phyloP scores from a whole-genome alignment of 2,329 filamentous ascomycete species.

The Penicillium brasilianum region DNA sequence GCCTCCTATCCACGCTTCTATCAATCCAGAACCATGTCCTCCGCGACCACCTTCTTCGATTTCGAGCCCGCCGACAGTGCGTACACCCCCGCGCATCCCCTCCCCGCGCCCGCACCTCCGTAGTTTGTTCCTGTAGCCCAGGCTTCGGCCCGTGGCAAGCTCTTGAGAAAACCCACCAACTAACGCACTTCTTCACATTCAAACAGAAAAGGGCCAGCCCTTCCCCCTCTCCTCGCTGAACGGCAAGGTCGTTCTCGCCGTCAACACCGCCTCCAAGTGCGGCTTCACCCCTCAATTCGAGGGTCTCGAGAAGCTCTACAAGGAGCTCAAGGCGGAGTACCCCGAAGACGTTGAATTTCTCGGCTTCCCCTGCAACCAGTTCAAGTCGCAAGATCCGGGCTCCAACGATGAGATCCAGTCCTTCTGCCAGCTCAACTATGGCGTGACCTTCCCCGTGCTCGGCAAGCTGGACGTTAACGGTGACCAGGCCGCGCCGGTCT shows the following conservation, averaged over 20 bases:
- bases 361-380: slow-evolving; percentile 99
- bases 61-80: slow-evolving; percentile 64
- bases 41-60: slow-evolving; percentile 63
- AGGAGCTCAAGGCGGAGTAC: slow-evolving; percentile 71
- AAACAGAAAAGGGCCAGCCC: slow-evolving; percentile 72
- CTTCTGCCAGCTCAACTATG: slow-evolving; percentile 93
- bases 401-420: slow-evolving; percentile 77
- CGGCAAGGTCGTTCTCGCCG: slow-evolving; percentile 91
- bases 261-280: slow-evolving; percentile 99
- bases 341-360: slow-evolving; percentile 81
- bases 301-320: slow-evolving; percentile 89
- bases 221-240: slow-evolving; percentile 73
- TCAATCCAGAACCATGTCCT: slow-evolving; percentile 54
- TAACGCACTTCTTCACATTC: slow-evolving; percentile 8
- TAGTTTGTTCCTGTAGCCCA: not conserved
- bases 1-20: slow-evolving; percentile 4
- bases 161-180: slow-evolving; percentile 2
- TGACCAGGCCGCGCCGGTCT: slow-evolving; percentile 76
- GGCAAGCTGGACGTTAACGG: slow-evolving; percentile 96
- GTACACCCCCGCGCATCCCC: slow-evolving; percentile 31
- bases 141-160: not conserved
- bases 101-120: not conserved
- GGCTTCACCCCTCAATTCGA: slow-evolving; percentile 97
- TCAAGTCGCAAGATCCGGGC: slow-evolving; percentile 87
- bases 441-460: slow-evolving; percentile 88